Percentiles rank a stretch among this genome's conserved stretches.
Evolutionary conservation across 2,329 filamentous ascomycete species (phyloP).

Genomic region (Coleophoma crateriformis): DNA sequence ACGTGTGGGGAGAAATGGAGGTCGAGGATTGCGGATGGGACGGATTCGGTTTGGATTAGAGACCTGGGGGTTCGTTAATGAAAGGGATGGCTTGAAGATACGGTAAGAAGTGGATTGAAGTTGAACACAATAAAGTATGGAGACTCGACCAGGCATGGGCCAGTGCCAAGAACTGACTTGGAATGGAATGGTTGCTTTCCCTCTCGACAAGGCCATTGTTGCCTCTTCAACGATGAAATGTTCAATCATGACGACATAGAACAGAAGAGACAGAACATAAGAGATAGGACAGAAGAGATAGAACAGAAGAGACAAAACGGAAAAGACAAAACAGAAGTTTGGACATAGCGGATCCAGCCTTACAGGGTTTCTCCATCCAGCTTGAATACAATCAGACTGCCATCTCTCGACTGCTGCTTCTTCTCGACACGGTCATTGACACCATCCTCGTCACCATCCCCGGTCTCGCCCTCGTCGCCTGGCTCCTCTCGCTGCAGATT

Average conservation of each 20-base stretch:
- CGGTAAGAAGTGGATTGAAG: neutral
- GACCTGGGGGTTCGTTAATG: constrained; percentile 32
- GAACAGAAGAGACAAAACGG: too few species aligned
- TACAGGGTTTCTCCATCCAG: constrained; percentile 50
- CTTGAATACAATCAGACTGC: constrained; percentile 65
- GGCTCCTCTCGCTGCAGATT: constrained; percentile 52
- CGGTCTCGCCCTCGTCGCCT: constrained; percentile 2
- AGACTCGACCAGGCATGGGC: neutral
- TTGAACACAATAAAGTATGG: neutral
- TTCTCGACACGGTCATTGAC: constrained; percentile 8
- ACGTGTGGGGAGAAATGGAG: constrained; percentile 66
- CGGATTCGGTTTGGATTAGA: constrained; percentile 51
- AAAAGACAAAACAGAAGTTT: constrained; percentile 3
- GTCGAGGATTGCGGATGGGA: constrained; percentile 75
- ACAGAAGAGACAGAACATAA: constrained; percentile 2
- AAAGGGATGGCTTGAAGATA: neutral
- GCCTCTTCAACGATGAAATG: too few species aligned
- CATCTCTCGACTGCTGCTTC: constrained; percentile 59
- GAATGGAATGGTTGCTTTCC: too few species aligned
- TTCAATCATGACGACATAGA: too few species aligned
- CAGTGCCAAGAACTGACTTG: too few species aligned
- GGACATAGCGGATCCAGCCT: constrained; percentile 25
- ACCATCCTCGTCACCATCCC: constrained; percentile 14
- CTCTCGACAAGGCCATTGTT: too few species aligned
- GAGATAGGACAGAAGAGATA: neutral